Base-by-base conservation (phyloP, 108 stramenopile genomes). In the Skeletonema costatum region DNA sequence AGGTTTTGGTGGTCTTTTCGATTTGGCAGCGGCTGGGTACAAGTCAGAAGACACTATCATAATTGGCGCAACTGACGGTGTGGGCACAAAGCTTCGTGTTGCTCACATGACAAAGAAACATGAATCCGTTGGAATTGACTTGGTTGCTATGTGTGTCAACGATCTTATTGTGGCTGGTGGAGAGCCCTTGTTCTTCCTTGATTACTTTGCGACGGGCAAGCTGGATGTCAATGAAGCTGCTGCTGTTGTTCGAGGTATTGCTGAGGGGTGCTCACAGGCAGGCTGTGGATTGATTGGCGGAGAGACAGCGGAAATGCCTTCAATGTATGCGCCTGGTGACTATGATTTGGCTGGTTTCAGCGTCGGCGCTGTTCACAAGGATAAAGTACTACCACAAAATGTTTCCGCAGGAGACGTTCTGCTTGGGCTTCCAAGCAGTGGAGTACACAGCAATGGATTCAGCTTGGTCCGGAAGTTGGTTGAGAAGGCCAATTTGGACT, bases 231-330 rank as follows among this genome's bases (percentile, higher is more conserved):
- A 87, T 30, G 90, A 96, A 81, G 97, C 98, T 59, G 97, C 98
- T 10, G 87, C 78, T 32, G 96, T 99, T 53, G 97, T 99, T n/a
- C 75, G 76, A 63, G 97, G 97, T 29, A 97, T 99, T 76, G 98
- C 98, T 3, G 95, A 96, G 66, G 98, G 98, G 41, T 99, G 98
- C 86, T 83, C 73, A 16, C 93, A 99, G 85, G 86, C 97, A 33
- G 90, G 92, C 46, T 98, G 98, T 81, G 98, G 96, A 11, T 88
- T 99, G 12, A 94, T 97, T 78, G 98, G 98, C 16, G 98, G 98
- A 9, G 98, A 99, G 81, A 98, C 98, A 29, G 98, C 98, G n/a
- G 98, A 99, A 71, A 99, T 99, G 98, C 97, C 98, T n/a, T 95
- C 95, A 62, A 97, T 99, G 97, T 99, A 99, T 75, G 89, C 89